phyloP scores from a whole-genome alignment of 306 rosid species.

The Casuarina glauca region DNA sequence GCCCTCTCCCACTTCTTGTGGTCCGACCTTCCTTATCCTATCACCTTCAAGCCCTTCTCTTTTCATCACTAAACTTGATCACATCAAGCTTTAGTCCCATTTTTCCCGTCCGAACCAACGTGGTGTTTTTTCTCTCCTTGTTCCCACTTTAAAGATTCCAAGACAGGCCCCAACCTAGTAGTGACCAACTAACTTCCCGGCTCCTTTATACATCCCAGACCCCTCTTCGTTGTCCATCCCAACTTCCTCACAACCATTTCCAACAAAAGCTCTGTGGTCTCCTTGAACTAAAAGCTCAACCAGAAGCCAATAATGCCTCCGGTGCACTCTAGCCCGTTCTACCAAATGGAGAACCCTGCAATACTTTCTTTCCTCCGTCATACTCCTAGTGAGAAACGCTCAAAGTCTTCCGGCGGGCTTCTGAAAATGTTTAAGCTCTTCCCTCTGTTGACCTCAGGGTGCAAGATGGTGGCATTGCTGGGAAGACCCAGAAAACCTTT shows the following conservation, averaged over 20 bases:
- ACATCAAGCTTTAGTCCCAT: constrained; percentile 51
- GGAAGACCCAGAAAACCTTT: constrained; percentile 78
- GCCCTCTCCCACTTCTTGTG: constrained; percentile 56
- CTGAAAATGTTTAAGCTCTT: constrained; percentile 75
- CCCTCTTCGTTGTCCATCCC: constrained; percentile 12
- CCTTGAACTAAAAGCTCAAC: constrained; percentile 13
- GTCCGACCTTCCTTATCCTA: constrained; percentile 73
- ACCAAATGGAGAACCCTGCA: constrained; percentile 73
- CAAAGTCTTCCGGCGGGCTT: constrained; percentile 57
- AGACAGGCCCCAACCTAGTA: constrained; percentile 39
- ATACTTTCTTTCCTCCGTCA: constrained; percentile 66
- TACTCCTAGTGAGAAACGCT: constrained; percentile 33
- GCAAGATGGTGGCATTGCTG: constrained; percentile 89
- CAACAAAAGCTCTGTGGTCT: constrained; percentile 4
- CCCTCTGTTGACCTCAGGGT: constrained; percentile 89
- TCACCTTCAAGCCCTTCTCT: constrained; percentile 44
- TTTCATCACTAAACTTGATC: constrained; percentile 63
- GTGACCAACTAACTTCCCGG: constrained; percentile 4
- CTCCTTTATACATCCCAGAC: constrained; percentile 5
- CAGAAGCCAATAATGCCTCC: constrained; percentile 52
- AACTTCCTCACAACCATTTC: constrained; percentile 17
- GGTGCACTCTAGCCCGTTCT: constrained; percentile 71
- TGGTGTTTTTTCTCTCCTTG: constrained; percentile 15
- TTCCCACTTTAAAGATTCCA: constrained; percentile 53
- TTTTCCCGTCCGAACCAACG: constrained; percentile 21